These are phyloP conservation scores for Trypanosoma scelopori DNA, from an alignment of 208 protist species.

Conservation along the genomic window DNA sequence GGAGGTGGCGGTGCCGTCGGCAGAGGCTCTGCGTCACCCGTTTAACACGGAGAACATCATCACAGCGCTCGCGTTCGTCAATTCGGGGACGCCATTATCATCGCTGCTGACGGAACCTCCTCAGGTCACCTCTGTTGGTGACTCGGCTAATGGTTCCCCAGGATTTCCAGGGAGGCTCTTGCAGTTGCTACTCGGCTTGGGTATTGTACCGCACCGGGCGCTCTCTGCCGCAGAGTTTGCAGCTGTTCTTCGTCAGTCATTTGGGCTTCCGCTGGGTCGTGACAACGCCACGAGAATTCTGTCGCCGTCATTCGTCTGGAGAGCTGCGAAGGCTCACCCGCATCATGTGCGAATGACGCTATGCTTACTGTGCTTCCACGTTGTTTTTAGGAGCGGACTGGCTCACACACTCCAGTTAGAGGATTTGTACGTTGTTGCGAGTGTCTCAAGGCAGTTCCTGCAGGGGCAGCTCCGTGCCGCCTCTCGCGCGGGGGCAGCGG, in stretches of 20 bases:
- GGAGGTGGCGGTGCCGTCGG: not conserved
- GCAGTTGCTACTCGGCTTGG: slow-evolving; percentile 38
- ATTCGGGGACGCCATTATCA: slow-evolving; percentile 17
- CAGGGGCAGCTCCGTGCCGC: slow-evolving; percentile 17
- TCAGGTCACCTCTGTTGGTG: too few species aligned
- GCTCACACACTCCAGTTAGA: slow-evolving; percentile 45
- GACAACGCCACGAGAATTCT: slow-evolving; percentile 39
- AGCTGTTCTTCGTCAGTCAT: slow-evolving; percentile 44
- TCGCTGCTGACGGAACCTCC: too few species aligned
- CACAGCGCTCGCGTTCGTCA: slow-evolving; percentile 38
- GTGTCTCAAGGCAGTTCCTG: slow-evolving; percentile 32
- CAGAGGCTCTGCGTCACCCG: not conserved
- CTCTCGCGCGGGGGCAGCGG: not conserved
- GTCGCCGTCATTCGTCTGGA: slow-evolving; percentile 69
- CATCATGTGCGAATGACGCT: slow-evolving; percentile 43
- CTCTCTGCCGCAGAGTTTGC: slow-evolving; percentile 58
- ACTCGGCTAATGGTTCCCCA: too few species aligned
- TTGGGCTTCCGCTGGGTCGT: slow-evolving; percentile 11
- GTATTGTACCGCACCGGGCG: slow-evolving; percentile 42
- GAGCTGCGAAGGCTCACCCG: slow-evolving; percentile 33
- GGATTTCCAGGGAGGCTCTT: slow-evolving; percentile 20
- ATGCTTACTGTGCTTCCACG: slow-evolving; percentile 64
- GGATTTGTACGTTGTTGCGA: slow-evolving; percentile 68
- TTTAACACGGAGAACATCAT: slow-evolving; percentile 24
- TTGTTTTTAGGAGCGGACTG: slow-evolving; percentile 34